Evolutionary conservation across 1,284 basidiomycete genomes (phyloP).

Genomic region (Ganoderma boninense): DNA sequence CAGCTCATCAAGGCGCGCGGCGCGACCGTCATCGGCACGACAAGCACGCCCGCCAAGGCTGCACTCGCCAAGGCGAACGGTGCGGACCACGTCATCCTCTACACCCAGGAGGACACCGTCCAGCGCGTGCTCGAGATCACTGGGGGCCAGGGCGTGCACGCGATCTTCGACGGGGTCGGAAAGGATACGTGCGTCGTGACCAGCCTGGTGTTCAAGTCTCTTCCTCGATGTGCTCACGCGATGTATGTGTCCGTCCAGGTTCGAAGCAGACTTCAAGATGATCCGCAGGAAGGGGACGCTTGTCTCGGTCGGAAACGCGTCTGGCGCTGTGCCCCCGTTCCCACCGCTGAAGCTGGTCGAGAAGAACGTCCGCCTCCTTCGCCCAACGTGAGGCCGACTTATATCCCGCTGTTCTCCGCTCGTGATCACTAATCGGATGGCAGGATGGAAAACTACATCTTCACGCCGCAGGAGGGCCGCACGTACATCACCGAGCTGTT

Average conservation of each 20-base stretch:
- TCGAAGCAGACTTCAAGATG: constrained; percentile 84
- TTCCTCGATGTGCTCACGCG: constrained; percentile 4
- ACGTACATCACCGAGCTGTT: constrained; percentile 77
- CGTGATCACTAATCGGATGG: background rate
- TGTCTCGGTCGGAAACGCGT: constrained; percentile 93
- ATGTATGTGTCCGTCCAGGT: constrained; percentile 51
- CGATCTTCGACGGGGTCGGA: constrained; percentile 94
- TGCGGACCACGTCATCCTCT: constrained; percentile 88
- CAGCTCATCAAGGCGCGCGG: constrained; percentile 76
- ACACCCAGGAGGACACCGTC: constrained; percentile 77
- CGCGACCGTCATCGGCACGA: constrained; percentile 93
- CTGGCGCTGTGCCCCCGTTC: constrained; percentile 82
- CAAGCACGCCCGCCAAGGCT: constrained; percentile 87
- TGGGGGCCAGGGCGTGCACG: constrained; percentile 85
- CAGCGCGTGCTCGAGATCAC: constrained; percentile 81
- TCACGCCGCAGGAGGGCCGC: constrained; percentile 75
- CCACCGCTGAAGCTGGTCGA: constrained; percentile 76
- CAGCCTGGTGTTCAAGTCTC: background rate
- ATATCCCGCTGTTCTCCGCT: background rate
- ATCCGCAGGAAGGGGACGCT: constrained; percentile 85
- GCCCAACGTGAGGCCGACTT: constrained; percentile 69
- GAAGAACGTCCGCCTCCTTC: constrained; percentile 86
- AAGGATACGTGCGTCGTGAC: constrained; percentile 81
- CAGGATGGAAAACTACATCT: constrained; percentile 74
- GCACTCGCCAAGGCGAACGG: constrained; percentile 82